These are phyloP conservation scores for Achaetomium macrosporum DNA, from an alignment of 2,329 filamentous ascomycete genomes.

Conservation along the genomic window DNA sequence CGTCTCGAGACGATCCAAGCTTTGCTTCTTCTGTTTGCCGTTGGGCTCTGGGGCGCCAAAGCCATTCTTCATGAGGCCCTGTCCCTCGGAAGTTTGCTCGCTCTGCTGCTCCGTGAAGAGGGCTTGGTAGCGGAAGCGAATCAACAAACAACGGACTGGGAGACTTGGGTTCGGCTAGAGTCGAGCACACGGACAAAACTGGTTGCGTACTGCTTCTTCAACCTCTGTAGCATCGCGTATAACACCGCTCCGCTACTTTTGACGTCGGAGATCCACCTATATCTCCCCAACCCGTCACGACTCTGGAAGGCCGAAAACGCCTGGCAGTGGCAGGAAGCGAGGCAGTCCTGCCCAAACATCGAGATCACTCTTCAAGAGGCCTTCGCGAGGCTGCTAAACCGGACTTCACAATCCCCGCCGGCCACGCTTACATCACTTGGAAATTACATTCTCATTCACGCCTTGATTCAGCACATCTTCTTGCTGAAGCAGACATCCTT, in stretches of 20 bases:
- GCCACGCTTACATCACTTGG: conserved; percentile 54
- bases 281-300: conserved; percentile 48
- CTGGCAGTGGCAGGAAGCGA: conserved; percentile 56
- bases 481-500: conserved; percentile 59
- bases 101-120: conserved; percentile 53
- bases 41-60: conserved; percentile 57
- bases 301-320: conserved; percentile 53
- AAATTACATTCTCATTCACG: conserved; percentile 67
- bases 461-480: conserved; percentile 66
- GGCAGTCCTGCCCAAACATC: conserved; percentile 44
- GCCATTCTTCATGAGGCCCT: conserved; percentile 55
- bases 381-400: conserved; percentile 49
- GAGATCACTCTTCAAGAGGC: conserved; percentile 53
- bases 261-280: conserved; percentile 54
- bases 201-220: conserved; percentile 57
- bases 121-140: conserved; percentile 46
- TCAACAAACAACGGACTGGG: conserved; percentile 48
- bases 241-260: conserved; percentile 53
- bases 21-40: conserved; percentile 53
- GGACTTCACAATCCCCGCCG: conserved; percentile 43
- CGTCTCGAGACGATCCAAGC: conserved; percentile 61
- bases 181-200: conserved; percentile 53
- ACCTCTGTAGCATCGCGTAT: conserved; percentile 56
- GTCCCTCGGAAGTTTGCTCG: conserved; percentile 53
- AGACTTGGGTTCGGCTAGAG: conserved; percentile 54